Evolutionary conservation across 179 eudicot species (phyloP).

Genomic region (Beta lomatogona): DNA sequence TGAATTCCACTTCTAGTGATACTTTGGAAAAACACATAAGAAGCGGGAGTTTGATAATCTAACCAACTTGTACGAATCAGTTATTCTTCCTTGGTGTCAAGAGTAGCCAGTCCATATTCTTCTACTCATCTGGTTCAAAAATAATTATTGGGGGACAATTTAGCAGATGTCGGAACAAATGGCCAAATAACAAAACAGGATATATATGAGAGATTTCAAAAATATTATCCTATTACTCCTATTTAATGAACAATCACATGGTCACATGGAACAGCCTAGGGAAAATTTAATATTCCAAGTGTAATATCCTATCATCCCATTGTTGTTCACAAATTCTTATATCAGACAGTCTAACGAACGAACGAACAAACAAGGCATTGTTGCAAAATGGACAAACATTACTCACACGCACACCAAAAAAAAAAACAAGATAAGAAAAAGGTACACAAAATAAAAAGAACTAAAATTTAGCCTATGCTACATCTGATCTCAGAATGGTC

Average conservation of each 20-base stretch:
- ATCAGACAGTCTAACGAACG: too few species aligned
- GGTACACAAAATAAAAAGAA: too few species aligned
- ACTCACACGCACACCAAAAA: too few species aligned
- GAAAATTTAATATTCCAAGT: not conserved
- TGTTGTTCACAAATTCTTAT: too few species aligned
- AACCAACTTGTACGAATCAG: slow-evolving; percentile 12
- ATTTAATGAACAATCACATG: slow-evolving; percentile 5
- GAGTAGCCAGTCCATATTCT: slow-evolving; percentile 12
- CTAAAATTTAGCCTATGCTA: too few species aligned
- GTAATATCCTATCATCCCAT: not conserved
- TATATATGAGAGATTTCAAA: not conserved
- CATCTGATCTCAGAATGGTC: too few species aligned
- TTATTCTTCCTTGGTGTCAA: slow-evolving; percentile 16
- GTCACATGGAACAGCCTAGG: slow-evolving; percentile 25
- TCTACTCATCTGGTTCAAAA: slow-evolving; percentile 20
- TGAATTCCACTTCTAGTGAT: slow-evolving; percentile 3
- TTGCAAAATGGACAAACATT: too few species aligned
- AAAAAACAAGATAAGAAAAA: too few species aligned
- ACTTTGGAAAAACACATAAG: slow-evolving; percentile 5
- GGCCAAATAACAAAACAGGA: not conserved
- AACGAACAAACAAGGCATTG: too few species aligned
- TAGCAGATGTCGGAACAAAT: slow-evolving; percentile 7
- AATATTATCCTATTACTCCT: not conserved
- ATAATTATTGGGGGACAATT: not conserved
- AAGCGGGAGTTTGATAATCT: not conserved